Percentiles rank a stretch among this genome's conserved stretches.
Evolutionary conservation across 352 stramenopile genomes (phyloP).

Genomic region (Globisporangium lucens): DNA sequence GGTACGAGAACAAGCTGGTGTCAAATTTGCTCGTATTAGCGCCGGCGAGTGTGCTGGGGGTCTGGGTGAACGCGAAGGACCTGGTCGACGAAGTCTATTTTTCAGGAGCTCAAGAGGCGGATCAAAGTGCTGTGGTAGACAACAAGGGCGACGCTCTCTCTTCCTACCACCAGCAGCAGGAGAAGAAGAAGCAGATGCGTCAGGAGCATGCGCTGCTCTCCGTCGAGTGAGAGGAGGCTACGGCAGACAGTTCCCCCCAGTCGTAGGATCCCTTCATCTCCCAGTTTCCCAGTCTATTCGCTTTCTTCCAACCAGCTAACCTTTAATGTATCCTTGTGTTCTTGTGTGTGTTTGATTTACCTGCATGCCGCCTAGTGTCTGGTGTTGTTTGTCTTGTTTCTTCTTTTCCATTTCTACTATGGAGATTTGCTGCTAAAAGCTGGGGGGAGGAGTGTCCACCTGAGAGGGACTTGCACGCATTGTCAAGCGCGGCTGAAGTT

Average conservation of each 20-base stretch:
- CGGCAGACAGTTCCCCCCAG: not conserved
- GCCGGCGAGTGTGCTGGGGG: conserved; percentile 27
- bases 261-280: not conserved
- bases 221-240: conserved; percentile 1
- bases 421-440: no score
- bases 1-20: conserved; percentile 57
- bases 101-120: not conserved
- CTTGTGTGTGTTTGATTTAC: no score
- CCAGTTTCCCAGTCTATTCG: not conserved
- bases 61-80: conserved; percentile 47
- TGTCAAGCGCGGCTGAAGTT: no score
- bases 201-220: conserved; percentile 13
- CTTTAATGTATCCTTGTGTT: not conserved
- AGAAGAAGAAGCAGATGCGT: not conserved
- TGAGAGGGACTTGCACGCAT: no score
- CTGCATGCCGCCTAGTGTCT: no score
- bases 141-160: not conserved
- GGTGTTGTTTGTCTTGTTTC: no score
- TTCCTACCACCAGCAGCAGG: not conserved
- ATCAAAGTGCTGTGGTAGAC: not conserved
- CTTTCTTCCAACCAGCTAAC: not conserved
- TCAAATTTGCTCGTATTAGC: conserved; percentile 30
- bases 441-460: no score
- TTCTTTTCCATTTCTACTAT: no score
- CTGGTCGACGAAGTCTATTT: conserved; percentile 41